A percentile compares a stretch with the other conserved stretches of the same genome.
Conservation (phyloP, 495 filamentous ascomycete species). For the Barbatosphaeria neglecta region DNA sequence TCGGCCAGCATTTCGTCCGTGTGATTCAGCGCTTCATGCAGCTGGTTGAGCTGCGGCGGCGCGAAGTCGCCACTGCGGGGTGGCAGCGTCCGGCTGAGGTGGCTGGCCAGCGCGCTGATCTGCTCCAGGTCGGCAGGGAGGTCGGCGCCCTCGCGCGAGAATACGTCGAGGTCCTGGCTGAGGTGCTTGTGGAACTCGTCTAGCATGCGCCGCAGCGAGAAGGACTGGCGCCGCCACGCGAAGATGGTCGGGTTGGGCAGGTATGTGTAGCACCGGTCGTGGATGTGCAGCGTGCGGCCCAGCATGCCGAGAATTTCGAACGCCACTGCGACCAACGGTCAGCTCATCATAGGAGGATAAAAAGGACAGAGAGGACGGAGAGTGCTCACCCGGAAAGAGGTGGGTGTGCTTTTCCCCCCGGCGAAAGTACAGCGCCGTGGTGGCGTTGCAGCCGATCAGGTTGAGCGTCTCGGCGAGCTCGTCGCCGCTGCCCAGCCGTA, state of each 20-base stretch:
- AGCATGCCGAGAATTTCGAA: conserved; percentile 36
- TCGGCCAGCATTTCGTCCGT: conserved; percentile 3
- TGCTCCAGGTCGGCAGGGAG: conserved; percentile 1
- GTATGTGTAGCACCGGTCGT: conserved; percentile 22
- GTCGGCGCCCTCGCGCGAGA: not conserved
- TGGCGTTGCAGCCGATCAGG: conserved; percentile 22
- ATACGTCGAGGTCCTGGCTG: not conserved
- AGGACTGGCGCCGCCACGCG: conserved; percentile 19
- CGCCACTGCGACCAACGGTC: conserved; percentile 15
- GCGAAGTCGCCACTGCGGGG: conserved; percentile 5
- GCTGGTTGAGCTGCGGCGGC: conserved; percentile 4
- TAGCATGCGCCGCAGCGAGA: conserved; percentile 14
- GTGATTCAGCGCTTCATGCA: conserved; percentile 9
- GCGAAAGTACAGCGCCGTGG: conserved; percentile 18
- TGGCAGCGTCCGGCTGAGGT: conserved; percentile 1
- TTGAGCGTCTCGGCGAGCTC: conserved; percentile 26
- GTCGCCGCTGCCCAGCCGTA: conserved; percentile 19
- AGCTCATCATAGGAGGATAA: not conserved
- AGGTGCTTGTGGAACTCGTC: conserved; percentile 9
- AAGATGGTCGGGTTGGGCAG: conserved; percentile 31
- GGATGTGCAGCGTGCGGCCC: conserved; percentile 19
- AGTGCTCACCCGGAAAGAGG: conserved; percentile 25
- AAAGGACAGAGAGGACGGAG: not conserved
- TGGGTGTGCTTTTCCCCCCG: conserved; percentile 18
- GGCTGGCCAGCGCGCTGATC: not conserved